Evolutionary conservation across 306 rosid genomes (phyloP).

Genomic region (Medicago arabica): DNA sequence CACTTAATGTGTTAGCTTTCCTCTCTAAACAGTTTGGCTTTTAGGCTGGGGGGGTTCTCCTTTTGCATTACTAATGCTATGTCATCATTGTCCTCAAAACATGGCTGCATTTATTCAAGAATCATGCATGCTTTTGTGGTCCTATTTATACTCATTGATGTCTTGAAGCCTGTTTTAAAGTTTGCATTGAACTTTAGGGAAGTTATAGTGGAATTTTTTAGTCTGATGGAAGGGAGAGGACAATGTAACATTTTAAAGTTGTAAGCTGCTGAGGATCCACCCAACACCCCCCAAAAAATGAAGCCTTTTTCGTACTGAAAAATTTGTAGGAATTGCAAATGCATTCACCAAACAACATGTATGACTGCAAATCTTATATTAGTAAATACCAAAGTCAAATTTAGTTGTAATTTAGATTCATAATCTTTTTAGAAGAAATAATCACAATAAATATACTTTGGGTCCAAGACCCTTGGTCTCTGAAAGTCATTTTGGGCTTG

Average conservation of each 20-base stretch:
- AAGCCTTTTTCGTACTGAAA: neutral
- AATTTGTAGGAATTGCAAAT: neutral
- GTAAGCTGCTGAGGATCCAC: neutral
- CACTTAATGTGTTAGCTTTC: constrained; percentile 4
- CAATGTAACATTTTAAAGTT: neutral
- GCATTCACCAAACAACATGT: neutral
- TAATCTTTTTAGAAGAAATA: neutral
- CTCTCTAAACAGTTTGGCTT: constrained; percentile 8
- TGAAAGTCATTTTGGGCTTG: neutral
- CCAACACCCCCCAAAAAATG: neutral
- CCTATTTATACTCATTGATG: neutral
- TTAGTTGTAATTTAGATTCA: neutral
- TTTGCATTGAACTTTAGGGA: constrained; percentile 3
- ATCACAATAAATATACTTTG: neutral
- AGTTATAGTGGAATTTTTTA: neutral
- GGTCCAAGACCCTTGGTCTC: neutral
- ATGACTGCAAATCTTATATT: neutral
- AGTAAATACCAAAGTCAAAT: neutral
- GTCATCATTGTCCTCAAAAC: constrained; percentile 22
- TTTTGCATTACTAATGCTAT: constrained; percentile 1
- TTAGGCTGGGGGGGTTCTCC: constrained; percentile 9
- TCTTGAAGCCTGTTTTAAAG: constrained; percentile 14
- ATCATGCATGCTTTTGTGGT: constrained; percentile 14
- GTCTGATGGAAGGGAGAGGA: constrained; percentile 1
- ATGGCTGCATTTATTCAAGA: constrained; percentile 10